Conservation (phyloP, 306 rosid species). For the Begonia fuchsioides region DNA sequence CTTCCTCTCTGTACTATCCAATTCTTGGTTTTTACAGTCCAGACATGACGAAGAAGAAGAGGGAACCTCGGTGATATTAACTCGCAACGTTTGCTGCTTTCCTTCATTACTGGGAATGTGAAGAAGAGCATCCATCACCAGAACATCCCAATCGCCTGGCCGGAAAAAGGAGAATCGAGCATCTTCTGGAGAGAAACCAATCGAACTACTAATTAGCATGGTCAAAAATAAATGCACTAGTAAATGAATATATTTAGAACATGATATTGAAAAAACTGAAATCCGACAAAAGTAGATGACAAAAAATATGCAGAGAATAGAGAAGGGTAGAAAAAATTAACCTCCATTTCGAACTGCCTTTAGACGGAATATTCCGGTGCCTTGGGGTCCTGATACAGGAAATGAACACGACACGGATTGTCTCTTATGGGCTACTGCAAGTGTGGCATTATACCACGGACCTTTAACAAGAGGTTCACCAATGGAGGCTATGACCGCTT, state of each 20-base stretch:
- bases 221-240: no score
- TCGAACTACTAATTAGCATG: no score
- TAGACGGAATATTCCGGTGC: slow-evolving; percentile 59
- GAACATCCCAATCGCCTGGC: slow-evolving; percentile 84
- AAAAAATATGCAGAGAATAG: no score
- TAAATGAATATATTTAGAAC: no score
- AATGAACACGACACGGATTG: slow-evolving; percentile 81
- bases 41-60: slow-evolving; percentile 37
- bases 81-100: slow-evolving; percentile 44
- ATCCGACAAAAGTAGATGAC: no score
- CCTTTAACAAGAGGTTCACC: slow-evolving; percentile 86
- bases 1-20: slow-evolving; percentile 26
- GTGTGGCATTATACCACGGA: slow-evolving; percentile 93
- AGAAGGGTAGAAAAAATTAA: no score
- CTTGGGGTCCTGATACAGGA: slow-evolving; percentile 79
- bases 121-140: slow-evolving; percentile 84
- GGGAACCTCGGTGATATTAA: slow-evolving; percentile 33
- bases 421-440: slow-evolving; percentile 85
- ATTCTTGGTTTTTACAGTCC: slow-evolving; percentile 17
- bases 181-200: slow-evolving; percentile 35
- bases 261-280: no score
- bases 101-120: slow-evolving; percentile 74
- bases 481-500: slow-evolving; percentile 51
- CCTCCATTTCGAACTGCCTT: slow-evolving; percentile 90
- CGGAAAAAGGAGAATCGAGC: slow-evolving; percentile 53